Evolutionary conservation across 257 asterid species (phyloP), one percentile per base, ranked within the genome.

Genomic region (Nicotiana obtusifolia): DNA sequence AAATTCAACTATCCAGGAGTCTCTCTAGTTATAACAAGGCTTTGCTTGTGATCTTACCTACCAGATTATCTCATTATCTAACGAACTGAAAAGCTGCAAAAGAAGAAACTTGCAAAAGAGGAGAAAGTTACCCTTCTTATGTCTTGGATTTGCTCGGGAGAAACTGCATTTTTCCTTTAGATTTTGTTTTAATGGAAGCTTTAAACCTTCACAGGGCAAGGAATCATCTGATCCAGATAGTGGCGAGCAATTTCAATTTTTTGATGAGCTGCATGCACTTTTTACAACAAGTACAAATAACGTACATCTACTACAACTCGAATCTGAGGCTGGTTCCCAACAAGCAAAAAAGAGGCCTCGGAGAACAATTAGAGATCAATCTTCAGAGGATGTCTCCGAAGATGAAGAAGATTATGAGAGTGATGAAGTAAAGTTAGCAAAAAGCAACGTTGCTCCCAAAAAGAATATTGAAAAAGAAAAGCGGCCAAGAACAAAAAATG

Each of bases 211-310:
- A 13, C 87, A 89, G 97, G 97, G 88, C 57, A 86, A 84, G 76
- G 94, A 89, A 82, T 82, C 85, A 41, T 81, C 86, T 77, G 89
- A 85, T 61, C 81, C 41, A 44, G 92, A 89, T 28, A 85, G 52
- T 24, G 84, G 80, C 82, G 85, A 75, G 16, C 90, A 84, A 56
- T 89, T 84, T 80, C 92, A 91, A 15, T 94, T 87, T 80, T 92
- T 84, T 44, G 85, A 88, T 19, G 97, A 91, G 83, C 81, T 94
- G 86, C 91, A 86, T 79, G 91, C 89, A 30, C 82, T 87, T 31
- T 90, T 92, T 31, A 78, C 87, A 1, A 81, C 87, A 13, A 89
- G 86, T 80, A 88, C 81, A 59, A 83, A 85, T 60, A 61, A 81
- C 26, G 65, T 54, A 84, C 89, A 87, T 31, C 93, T 81, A 54